Evolutionary conservation across 2,329 filamentous ascomycete genomes (phyloP), one percentile per base, ranked within the genome.

Genomic region (Talaromyces sp.): DNA sequence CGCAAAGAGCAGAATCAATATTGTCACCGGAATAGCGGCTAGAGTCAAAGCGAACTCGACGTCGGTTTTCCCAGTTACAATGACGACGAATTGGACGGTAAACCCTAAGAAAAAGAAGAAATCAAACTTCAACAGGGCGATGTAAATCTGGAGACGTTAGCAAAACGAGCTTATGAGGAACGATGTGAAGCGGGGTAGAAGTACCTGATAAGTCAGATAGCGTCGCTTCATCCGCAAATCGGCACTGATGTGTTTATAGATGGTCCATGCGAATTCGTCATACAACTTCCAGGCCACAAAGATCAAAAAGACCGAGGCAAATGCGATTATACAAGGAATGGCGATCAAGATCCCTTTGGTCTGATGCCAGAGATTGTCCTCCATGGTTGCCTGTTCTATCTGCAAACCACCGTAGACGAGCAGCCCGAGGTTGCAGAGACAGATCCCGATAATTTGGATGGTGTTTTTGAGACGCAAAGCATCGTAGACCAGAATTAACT

Each of bases 51-150:
- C 88, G 66, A 94, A 90, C 73, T 99, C 94, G 66, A 85, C 79
- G 62, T 87, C 83, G 50, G 82, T 81, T 25, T 80, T 81, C 63
- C 83, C 82, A 45, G 84, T 87, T 60, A 99, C 91, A 60, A 97
- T 89, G 66, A 99, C 93, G 56, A 97, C 83, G 74, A 99, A 99
- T 71, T 99, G 94, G 48, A 99, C 90, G 6, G 94, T 97, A 74
- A 99, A 99, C 56, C 93, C 94, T 53, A 99, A 85, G 81, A 99
- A 99, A 81, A 99, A 97, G 85, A 99, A 99, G 77, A 99, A 97
- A 77, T 99, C 94, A 73, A 99, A 99, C 76, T 99, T 99, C 64
- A 99, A 83, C 10, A 99, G 83, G 37, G 94, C 91, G 69, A 99
- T 97, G 75, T 97, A 99, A 73, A 99, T 92, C 92, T 96, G 62